Percentiles rank a stretch among this genome's conserved stretches.
Conservation (phyloP, 441 rosid genomes). For the Euphorbia neoarborescens region DNA sequence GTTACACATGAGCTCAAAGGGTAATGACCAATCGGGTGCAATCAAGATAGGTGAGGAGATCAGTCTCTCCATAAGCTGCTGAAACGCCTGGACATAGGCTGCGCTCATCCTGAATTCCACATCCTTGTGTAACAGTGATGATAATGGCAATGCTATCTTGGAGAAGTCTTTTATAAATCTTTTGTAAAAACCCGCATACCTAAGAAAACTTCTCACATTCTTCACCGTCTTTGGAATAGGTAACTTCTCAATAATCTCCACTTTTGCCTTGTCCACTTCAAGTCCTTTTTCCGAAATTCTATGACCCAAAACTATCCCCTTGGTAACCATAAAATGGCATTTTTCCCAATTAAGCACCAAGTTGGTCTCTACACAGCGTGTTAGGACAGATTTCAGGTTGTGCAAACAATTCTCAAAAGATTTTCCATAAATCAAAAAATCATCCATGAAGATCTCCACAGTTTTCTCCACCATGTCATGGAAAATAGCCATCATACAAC, state of each 20-base stretch:
- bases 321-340: not conserved
- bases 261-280: not conserved
- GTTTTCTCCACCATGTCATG: not conserved
- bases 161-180: not conserved
- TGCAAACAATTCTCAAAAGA: not conserved
- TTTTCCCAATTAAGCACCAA: not conserved
- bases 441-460: not conserved
- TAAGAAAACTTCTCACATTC: not conserved
- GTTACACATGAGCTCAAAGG: no score
- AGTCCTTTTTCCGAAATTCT: not conserved
- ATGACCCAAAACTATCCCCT: not conserved
- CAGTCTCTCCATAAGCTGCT: no score
- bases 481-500: not conserved
- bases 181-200: not conserved
- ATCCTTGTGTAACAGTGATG: no score
- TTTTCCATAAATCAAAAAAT: not conserved
- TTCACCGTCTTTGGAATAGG: not conserved
- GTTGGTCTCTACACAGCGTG: not conserved
- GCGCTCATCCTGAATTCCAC: no score
- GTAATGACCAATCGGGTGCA: no score
- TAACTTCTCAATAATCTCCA: not conserved
- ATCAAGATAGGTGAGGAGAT: no score
- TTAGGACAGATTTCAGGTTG: not conserved
- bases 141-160: not conserved
- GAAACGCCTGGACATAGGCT: no score